Evolutionary conservation across 2,329 filamentous ascomycete genomes (phyloP), one percentile per base, ranked within the genome.

Genomic region (Sporothrix brasiliensis): DNA sequence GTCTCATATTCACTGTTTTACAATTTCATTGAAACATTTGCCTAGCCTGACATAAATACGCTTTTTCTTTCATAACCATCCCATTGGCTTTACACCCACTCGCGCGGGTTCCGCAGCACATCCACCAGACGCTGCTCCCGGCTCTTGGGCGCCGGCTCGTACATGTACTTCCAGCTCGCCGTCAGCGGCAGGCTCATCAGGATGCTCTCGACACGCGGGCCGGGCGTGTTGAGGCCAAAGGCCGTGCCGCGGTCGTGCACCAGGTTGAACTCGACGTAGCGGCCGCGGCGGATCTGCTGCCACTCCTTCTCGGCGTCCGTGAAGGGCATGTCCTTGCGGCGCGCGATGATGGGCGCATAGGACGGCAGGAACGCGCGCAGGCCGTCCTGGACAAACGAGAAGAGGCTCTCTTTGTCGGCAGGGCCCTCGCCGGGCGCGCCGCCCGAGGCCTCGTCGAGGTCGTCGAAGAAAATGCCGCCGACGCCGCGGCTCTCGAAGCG

Each of bases 391-490:
- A 94, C 88, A 75, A 97, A 98, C 19, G 91, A 88, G 79, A 99
- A 98, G 0, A 94, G 87, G 74, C 93, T 92, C 78, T 98, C 94
- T 75, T 92, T 90, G 77, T 95, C 92, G 72, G 65, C 49, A 2
- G 44, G 47, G 34, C 41, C 27, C 52, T 44, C 49, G n/a, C 50
- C 54, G 10, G 68, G 60, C 16, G 47, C 27, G 60, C 60, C 58
- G 54, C 60, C 68, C 76, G 94, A 91, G 1, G 88, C 87, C 76
- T 92, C 91, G 79, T 99, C 95, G 16, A 99, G 85, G 79, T 99
- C 95, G 80, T 99, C 95, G 77, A 99, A 99, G 87, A 99, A 99
- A 80, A 99, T 98, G 69, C 95, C 95, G 68, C 95, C 95, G 47
- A 99, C 83, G 70, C 95, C 95, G 65, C 95, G 91, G 61, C 88